Conservation (phyloP, 2,329 filamentous ascomycete genomes). For the Cercospora brassicicola region DNA sequence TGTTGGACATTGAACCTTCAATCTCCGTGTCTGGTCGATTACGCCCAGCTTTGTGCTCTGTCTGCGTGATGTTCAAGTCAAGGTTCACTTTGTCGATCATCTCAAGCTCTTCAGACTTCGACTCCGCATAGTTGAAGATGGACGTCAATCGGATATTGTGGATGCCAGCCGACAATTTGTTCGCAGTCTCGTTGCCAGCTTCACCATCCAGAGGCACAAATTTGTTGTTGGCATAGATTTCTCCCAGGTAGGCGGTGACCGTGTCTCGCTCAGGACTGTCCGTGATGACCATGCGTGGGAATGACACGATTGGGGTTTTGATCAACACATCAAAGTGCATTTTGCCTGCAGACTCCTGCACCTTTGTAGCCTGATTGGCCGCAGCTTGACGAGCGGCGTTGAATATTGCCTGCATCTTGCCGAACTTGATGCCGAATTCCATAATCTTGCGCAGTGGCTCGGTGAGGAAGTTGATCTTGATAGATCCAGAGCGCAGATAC, state of each 20-base stretch:
- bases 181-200: constrained; percentile 70
- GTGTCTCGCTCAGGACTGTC: constrained; percentile 73
- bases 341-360: constrained; percentile 84
- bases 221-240: constrained; percentile 94
- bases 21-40: constrained; percentile 90
- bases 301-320: constrained; percentile 93
- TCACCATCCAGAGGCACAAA: constrained; percentile 83
- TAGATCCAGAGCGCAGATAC: constrained; percentile 84
- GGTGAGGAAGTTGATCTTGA: constrained; percentile 95
- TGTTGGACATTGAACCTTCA: constrained; percentile 85
- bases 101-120: constrained; percentile 79
- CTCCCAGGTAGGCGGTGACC: constrained; percentile 88
- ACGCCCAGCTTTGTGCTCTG: constrained; percentile 74
- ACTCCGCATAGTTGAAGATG: constrained; percentile 75
- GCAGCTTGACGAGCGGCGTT: constrained; percentile 95
- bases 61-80: constrained; percentile 86
- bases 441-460: constrained; percentile 98
- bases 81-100: constrained; percentile 97
- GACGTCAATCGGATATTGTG: constrained; percentile 89
- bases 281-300: constrained; percentile 74
- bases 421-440: constrained; percentile 96
- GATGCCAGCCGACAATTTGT: constrained; percentile 87
- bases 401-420: constrained; percentile 98
- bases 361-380: constrained; percentile 85
- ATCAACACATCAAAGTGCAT: constrained; percentile 93